These are phyloP conservation scores for Flaveria floridana DNA, from an alignment of 140 eudicot species.

Conservation along the genomic window DNA sequence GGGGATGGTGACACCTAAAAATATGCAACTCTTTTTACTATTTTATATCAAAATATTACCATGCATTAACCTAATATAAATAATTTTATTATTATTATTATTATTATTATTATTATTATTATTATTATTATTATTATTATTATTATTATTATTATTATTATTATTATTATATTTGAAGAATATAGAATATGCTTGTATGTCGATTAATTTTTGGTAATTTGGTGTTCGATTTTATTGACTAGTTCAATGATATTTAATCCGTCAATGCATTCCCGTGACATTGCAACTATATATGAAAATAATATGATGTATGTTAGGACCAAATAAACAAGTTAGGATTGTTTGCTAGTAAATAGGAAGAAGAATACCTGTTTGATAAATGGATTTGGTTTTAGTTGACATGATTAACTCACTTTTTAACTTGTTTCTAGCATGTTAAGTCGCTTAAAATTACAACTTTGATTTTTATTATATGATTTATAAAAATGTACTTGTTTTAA, in stretches of 20 bases:
- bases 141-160: not conserved
- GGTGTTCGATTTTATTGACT: conserved; percentile 1
- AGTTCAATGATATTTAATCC: conserved; percentile 9
- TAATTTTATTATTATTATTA: too few species aligned
- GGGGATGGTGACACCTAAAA: conserved; percentile 70
- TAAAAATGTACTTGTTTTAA: not conserved
- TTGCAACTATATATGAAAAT: not conserved
- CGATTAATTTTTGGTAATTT: conserved; percentile 15
- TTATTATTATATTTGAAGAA: not conserved
- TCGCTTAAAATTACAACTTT: not conserved
- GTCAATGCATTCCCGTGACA: not conserved
- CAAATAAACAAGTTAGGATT: conserved; percentile 1
- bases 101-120: too few species aligned
- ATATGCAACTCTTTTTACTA: conserved; percentile 34
- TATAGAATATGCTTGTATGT: not conserved
- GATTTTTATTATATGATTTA: too few species aligned
- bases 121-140: not conserved
- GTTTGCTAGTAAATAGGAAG: conserved; percentile 10
- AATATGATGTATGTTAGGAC: conserved; percentile 10
- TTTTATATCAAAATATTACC: too few species aligned
- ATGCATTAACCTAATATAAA: too few species aligned
- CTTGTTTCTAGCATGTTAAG: not conserved
- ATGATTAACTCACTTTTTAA: not conserved
- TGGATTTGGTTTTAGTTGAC: not conserved
- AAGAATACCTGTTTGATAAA: not conserved